These are phyloP conservation scores for Magnaporthiopsis incrustans DNA, from an alignment of 2,329 filamentous ascomycete genomes.

Conservation along the genomic window DNA sequence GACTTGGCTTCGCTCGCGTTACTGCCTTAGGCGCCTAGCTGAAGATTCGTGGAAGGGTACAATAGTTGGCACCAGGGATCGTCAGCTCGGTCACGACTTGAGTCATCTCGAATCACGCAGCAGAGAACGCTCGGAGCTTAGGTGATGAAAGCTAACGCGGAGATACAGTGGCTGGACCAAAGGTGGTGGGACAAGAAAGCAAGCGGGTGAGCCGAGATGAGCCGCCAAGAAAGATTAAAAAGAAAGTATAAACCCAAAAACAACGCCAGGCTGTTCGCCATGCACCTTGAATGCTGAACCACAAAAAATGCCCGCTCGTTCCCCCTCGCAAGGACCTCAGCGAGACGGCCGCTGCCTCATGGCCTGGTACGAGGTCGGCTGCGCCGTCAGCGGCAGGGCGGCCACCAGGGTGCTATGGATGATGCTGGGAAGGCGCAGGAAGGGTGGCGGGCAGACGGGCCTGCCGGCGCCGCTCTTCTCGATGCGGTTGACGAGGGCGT, in stretches of 20 bases:
- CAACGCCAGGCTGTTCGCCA: background rate
- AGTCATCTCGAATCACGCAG: too few species aligned
- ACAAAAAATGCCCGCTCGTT: background rate
- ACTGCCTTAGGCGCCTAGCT: too few species aligned
- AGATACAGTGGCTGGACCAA: background rate
- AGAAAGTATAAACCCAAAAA: conserved; percentile 1
- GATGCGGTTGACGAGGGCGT: conserved; percentile 38
- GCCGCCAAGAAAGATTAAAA: background rate
- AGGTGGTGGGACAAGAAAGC: background rate
- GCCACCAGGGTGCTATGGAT: background rate
- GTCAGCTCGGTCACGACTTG: too few species aligned
- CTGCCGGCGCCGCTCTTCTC: conserved; percentile 10
- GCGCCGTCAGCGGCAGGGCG: background rate
- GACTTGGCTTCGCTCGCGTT: too few species aligned
- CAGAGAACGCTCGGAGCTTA: background rate
- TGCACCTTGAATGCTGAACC: background rate
- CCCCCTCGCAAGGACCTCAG: background rate
- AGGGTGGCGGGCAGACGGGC: background rate
- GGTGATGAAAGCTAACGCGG: background rate
- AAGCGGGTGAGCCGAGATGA: background rate
- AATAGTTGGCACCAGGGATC: too few species aligned
- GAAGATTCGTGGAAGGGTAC: too few species aligned
- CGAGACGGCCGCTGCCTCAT: background rate
- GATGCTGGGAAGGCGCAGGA: background rate
- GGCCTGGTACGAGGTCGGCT: background rate